These are phyloP conservation scores for Castanea sativa DNA, from an alignment of 306 rosid species.

Conservation along the genomic window DNA sequence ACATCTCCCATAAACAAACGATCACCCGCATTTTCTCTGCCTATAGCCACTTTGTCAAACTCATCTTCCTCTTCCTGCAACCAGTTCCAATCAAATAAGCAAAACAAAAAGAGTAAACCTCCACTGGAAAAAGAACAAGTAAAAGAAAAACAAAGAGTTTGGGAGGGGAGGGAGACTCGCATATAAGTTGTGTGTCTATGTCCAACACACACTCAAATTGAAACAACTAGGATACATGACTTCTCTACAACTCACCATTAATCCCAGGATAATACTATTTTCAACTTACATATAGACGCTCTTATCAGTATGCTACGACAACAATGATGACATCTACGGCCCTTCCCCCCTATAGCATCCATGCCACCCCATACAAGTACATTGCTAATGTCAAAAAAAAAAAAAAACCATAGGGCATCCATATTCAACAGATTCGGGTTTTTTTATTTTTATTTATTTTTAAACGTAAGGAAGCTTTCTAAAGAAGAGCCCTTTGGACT, in stretches of 20 bases:
- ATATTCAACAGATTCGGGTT: not conserved
- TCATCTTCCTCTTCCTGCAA: slow-evolving; percentile 41
- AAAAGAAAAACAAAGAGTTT: not conserved
- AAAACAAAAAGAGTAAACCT: not conserved
- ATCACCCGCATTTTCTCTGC: slow-evolving; percentile 15
- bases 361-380: not conserved
- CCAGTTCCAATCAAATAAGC: not conserved
- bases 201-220: not conserved
- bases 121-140: not conserved
- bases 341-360: not conserved
- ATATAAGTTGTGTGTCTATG: not conserved
- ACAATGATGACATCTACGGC: not conserved
- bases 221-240: not conserved
- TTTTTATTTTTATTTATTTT: too few species aligned
- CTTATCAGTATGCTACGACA: not conserved
- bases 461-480: too few species aligned
- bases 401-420: not conserved
- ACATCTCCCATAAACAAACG: slow-evolving; percentile 25
- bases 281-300: not conserved
- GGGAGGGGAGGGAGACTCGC: too few species aligned
- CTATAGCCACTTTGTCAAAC: slow-evolving; percentile 35
- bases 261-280: not conserved
- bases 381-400: not conserved
- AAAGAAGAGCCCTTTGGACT: too few species aligned
- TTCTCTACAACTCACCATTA: not conserved